Conservation (phyloP, 164 flowering plant species). For the Stephania cephalantha region DNA sequence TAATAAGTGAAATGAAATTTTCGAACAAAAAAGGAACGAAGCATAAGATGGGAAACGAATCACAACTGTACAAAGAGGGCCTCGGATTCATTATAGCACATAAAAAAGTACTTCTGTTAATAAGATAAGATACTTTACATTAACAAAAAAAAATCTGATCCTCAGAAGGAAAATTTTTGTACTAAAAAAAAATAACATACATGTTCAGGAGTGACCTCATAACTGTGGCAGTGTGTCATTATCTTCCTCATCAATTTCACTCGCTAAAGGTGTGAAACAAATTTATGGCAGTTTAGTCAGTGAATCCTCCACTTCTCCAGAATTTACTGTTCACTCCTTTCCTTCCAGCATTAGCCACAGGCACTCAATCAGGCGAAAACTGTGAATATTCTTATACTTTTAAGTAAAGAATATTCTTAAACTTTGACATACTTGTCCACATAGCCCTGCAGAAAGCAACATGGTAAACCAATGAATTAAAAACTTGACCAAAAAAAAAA, state of each 20-base stretch:
- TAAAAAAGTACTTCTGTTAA: background rate
- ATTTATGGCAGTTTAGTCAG: background rate
- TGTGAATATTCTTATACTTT: background rate
- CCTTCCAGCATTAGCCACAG: background rate
- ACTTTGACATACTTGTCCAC: slow-evolving; percentile 14
- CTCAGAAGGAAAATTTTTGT: background rate
- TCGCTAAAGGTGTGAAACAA: background rate
- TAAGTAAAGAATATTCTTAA: background rate
- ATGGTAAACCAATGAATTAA: background rate
- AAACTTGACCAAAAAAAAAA: too few species aligned
- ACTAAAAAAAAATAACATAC: background rate
- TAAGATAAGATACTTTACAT: slow-evolving; percentile 3
- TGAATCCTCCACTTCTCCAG: background rate
- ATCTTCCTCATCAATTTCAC: background rate
- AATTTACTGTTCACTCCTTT: background rate
- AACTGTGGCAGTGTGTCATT: background rate
- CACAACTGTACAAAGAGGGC: background rate
- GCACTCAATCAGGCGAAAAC: background rate
- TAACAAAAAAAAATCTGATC: background rate
- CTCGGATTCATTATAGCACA: background rate
- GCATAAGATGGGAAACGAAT: background rate
- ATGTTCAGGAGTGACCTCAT: slow-evolving; percentile 2
- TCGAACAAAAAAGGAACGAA: background rate
- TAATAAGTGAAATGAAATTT: background rate
- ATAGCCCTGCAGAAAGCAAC: slow-evolving; percentile 6